A percentile compares a stretch with the other conserved stretches of the same genome.
Evolutionary conservation across 83 land plant genomes (phyloP).

Genomic region (Picea abies): DNA sequence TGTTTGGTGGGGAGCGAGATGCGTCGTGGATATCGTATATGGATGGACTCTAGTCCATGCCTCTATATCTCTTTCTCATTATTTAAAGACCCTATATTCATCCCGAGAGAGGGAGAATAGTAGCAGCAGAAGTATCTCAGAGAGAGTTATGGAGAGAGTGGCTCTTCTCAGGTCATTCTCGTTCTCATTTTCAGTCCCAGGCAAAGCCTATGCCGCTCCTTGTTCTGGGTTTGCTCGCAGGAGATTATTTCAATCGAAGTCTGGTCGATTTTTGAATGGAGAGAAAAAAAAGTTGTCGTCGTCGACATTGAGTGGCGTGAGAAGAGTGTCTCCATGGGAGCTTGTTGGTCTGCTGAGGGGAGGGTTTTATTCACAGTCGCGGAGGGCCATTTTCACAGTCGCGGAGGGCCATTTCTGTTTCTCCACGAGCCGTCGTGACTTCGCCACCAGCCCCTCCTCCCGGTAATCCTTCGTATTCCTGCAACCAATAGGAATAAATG

Average conservation of each 20-base stretch:
- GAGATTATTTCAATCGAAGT: not conserved
- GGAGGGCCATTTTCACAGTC: not conserved
- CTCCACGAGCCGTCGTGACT: not conserved
- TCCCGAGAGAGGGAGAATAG: not conserved
- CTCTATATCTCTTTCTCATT: too few relatives aligned
- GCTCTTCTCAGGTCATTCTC: conserved; percentile 8
- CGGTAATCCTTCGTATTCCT: conserved; percentile 3
- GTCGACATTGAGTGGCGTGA: not conserved
- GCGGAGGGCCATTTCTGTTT: not conserved
- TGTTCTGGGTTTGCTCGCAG: not conserved
- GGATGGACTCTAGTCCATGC: too few relatives aligned
- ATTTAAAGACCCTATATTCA: too few relatives aligned
- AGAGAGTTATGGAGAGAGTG: conserved; percentile 4
- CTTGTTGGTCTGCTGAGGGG: not conserved
- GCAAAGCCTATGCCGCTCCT: not conserved
- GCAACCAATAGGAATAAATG: not conserved
- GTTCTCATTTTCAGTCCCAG: not conserved
- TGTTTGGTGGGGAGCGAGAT: too few relatives aligned
- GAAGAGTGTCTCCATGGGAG: not conserved
- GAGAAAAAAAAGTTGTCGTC: not conserved
- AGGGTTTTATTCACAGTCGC: not conserved
- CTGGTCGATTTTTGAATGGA: not conserved
- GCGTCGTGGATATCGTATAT: too few relatives aligned
- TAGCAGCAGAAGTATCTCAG: not conserved
- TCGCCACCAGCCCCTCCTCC: not conserved